Percentiles rank a stretch among this genome's conserved stretches.
Evolutionary conservation across 2,329 filamentous ascomycete genomes (phyloP).

Genomic region (Aphanocladium album): DNA sequence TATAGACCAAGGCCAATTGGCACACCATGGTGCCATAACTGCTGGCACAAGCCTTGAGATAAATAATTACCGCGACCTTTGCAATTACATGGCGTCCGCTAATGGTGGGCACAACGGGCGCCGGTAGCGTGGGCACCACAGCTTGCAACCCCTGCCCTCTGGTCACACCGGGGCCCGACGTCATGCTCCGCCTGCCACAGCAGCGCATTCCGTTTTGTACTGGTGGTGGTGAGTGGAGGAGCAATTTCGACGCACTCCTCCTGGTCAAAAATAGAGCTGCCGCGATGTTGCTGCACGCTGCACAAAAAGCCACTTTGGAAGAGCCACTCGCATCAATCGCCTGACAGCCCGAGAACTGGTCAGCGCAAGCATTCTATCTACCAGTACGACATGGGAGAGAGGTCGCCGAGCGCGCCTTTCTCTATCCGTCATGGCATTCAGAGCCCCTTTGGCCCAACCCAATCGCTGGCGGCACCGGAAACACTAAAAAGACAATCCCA

Average conservation of each 20-base stretch:
- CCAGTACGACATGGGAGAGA: not conserved
- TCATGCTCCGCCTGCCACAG: conserved; percentile 12
- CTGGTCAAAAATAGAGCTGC: not conserved
- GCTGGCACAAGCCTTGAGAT: not conserved
- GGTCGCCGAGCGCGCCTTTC: not conserved
- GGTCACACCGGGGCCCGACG: conserved; percentile 13
- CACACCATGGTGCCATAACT: not conserved
- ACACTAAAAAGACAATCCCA: conserved; percentile 6
- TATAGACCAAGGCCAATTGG: conserved; percentile 4
- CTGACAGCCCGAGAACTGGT: not conserved
- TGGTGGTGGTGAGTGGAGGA: not conserved
- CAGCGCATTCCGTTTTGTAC: not conserved
- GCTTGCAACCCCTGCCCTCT: conserved; percentile 4
- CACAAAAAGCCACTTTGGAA: not conserved
- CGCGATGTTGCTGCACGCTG: not conserved
- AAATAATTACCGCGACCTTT: conserved; percentile 5
- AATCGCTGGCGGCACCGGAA: conserved; percentile 2
- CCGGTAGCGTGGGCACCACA: conserved; percentile 5
- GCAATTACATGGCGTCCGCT: conserved; percentile 4
- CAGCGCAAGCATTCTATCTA: not conserved
- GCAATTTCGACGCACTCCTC: not conserved
- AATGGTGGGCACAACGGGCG: conserved; percentile 13
- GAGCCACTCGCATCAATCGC: not conserved
- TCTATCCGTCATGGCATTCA: not conserved
- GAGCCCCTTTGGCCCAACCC: not conserved